Evolutionary conservation across 2,329 filamentous ascomycete species (phyloP), one percentile per base, ranked within the genome.

Genomic region (Pseudogymnoascus sp.): DNA sequence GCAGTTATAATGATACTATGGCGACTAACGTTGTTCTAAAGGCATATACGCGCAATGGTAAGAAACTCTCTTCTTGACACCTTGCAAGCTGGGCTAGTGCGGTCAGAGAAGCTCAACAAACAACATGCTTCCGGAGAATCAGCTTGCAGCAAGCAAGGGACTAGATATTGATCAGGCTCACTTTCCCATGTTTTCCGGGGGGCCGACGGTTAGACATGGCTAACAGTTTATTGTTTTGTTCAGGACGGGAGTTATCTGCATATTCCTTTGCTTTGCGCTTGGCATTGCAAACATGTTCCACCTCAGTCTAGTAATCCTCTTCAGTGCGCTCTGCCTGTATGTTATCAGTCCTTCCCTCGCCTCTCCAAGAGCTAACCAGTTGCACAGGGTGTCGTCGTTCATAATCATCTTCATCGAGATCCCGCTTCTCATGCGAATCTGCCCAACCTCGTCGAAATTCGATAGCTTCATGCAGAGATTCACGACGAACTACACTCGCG

Each of bases 401-500:
- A 71, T 92, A 69, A 88, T 94, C 71, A 79, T 94, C 72, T 94
- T 94, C 77, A 82, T 93, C 72, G 90, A 99, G 76, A 88, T 99
- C 15, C 94, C 94, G 29, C 87, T 97, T 64, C 89, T 99, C 63
- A 87, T 99, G 65, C 90, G 94, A 77, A 97, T 99, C 79, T 99
- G 94, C 80, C 94, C 94, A 63, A 99, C 94, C 5, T 97, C 93
- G 12, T 77, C 87, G 66, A 86, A 84, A 67, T 99, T 99, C 78
- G 94, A 99, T 75, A 80, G 79, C 68, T 88, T 92, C 74, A 93
- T 99, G 76, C 92, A 93, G 76, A 88, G 85, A 72, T 90, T 99
- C 80, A 91, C 91, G 66, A 96, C 92, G 64, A 97, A 97, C 81
- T 97, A 92, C 80, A 95, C 94, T 87, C 92, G 94, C 77, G 93